Evolutionary conservation across 2,329 filamentous ascomycete genomes (phyloP), one percentile per base, ranked within the genome.

Genomic region (Neophaeococcomyces aloes): DNA sequence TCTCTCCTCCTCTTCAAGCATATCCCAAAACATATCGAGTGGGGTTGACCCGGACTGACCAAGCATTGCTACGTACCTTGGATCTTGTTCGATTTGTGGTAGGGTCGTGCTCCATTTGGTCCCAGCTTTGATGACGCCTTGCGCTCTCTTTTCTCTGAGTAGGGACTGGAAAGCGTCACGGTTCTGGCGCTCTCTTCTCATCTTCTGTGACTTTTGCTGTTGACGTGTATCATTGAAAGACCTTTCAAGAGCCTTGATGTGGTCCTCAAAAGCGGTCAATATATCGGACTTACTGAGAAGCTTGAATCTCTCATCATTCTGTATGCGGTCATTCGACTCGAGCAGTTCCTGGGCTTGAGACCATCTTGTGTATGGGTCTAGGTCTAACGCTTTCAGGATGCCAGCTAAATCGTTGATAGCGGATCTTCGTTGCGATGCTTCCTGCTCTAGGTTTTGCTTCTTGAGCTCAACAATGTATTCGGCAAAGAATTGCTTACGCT

Each of bases 321-420:
- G 78, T 61, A 94, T 87, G 51, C 78, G 79, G 50, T 81, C 74
- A 60, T 83, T 85, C 42, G 78, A 77, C 58, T 86, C 79, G 55
- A 98, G 83, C 57, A 84, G 77, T 53, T 78, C 76, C 62, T 93
- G 86, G 36, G 87, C 91, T 57, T 94, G 86, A 42, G 83, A 78
- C 93, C 93, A 98, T 53, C 86, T 82, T 30, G 89, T 95, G 62
- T 94, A 95, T 2, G 89, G 86, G 60, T 94, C 88, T 47, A 95
- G 71, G 55, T 91, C 76, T 40, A 98, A 73, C 54, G 78, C 79
- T 38, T 83, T 81, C 32, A 98, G 68, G 45, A 96, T 74, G 30
- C 78, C 76, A 42, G 83, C 76, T 34, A 98, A 74, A 33, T 89
- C 83, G 55, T 88, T 83, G 71, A 94, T 82, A 37, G 89, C 91